Base-by-base conservation (phyloP, 176 grass and related monocot genomes). In the Thinopyrum elongatum region DNA sequence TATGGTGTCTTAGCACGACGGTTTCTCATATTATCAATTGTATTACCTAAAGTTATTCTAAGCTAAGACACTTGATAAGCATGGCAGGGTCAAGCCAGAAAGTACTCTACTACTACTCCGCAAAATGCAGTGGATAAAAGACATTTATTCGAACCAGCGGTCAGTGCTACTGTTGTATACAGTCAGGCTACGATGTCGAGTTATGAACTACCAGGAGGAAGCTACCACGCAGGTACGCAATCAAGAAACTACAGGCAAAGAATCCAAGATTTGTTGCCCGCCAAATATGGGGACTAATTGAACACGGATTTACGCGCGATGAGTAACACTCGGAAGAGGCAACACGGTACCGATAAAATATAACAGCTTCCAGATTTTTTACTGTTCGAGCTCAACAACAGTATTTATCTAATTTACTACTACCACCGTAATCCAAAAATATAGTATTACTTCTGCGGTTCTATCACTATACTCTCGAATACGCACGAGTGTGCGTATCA, bases 221-320 rank as follows among this genome's bases (percentile, higher is more conserved):
- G 57, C 17, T 29, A 75, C 46, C 7, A 35, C 26, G 44, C 25
- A 65, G 10, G 34, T 10, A 61, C 41, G 57, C 65, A 72, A 33
- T 90, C 38, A 82, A 77, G 11, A 35, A 83, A 78, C 65, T 42
- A 66, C 57, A 79, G 21, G 26, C 79, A 66, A 22, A 10, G 21
- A 14, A 15, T 39, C 74, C 74, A 2, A 53, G 38, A 83, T 74
- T 79, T 44, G 71, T 8, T 78, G 63, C 9, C 26, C 39, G 22
- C 77, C 38, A 78, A 55, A 10, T 59, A 25, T 17, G n/a, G 26
- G 25, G 16, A 29, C 63, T 71, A 12, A 33, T 64, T 25, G 38
- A 70, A 46, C 42, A 42, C 10, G 10, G 41, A 3, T 3, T 42
- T 42, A 41, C 39, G 39, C 39, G 10, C 39, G 39, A 41, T 0